Evolutionary conservation across 78 protist species (phyloP).

Genomic region (Planoprotostelium fungivorum): DNA sequence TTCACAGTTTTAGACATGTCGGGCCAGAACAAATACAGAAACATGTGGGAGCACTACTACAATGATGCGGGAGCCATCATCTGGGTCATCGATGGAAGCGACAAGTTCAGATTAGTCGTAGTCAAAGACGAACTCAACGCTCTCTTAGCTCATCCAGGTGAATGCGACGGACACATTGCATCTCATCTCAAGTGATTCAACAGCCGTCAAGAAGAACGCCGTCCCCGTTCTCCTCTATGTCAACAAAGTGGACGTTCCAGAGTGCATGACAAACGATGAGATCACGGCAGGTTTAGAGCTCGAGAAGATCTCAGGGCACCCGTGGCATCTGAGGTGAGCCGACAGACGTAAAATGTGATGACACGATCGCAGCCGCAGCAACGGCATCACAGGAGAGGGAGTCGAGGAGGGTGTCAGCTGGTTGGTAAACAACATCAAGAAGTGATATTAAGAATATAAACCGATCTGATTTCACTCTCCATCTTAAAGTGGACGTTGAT

Average conservation of each 20-base stretch:
- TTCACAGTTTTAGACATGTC: slow-evolving; percentile 84
- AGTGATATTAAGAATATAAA: no score
- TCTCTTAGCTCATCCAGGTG: slow-evolving; percentile 31
- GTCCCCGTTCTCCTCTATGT: slow-evolving; percentile 15
- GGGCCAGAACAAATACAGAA: slow-evolving; percentile 71
- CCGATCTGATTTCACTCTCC: no score
- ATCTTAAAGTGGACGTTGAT: no score
- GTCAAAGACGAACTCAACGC: slow-evolving; percentile 75
- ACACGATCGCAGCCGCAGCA: neutral
- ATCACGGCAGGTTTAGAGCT: slow-evolving; percentile 11
- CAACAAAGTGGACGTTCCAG: slow-evolving; percentile 18
- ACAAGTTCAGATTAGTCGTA: slow-evolving; percentile 68
- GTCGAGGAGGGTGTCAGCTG: slow-evolving; percentile 8
- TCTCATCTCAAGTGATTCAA: neutral
- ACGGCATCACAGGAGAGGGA: slow-evolving; percentile 9
- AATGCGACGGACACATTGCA: neutral
- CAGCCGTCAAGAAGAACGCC: slow-evolving; percentile 6
- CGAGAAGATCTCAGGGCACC: neutral
- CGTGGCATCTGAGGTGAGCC: slow-evolving; percentile 1
- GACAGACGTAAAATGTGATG: neutral
- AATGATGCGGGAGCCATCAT: slow-evolving; percentile 62
- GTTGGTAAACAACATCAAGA: neutral
- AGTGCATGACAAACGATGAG: slow-evolving; percentile 2
- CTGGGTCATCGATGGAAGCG: slow-evolving; percentile 78
- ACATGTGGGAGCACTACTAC: slow-evolving; percentile 80